Evolutionary conservation across 495 filamentous ascomycete genomes (phyloP).

Genomic region (Usnea hakonensis): DNA sequence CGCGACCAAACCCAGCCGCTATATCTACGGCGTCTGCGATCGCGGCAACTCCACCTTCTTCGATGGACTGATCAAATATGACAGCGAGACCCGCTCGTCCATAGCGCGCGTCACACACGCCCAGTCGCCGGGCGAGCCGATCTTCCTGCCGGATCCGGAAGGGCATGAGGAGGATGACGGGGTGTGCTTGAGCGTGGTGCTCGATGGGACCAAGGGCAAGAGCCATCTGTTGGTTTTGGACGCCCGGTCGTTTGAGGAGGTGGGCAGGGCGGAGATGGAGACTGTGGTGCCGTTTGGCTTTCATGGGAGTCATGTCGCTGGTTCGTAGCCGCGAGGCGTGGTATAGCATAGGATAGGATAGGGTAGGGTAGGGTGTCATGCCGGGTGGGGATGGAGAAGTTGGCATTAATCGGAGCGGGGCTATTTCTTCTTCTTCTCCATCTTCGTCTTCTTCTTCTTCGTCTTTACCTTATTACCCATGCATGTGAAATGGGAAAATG

Average conservation of each 20-base stretch:
- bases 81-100: slow-evolving; percentile 44
- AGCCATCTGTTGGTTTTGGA: slow-evolving; percentile 67
- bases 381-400: no score
- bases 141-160: slow-evolving; percentile 53
- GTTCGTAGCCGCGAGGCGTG: no score
- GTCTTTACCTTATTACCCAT: no score
- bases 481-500: no score
- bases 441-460: no score
- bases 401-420: no score
- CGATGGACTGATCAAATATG: slow-evolving; percentile 63
- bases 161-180: slow-evolving; percentile 53
- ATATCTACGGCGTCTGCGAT: slow-evolving; percentile 53
- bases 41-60: slow-evolving; percentile 53
- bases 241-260: slow-evolving; percentile 55
- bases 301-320: slow-evolving; percentile 45
- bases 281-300: slow-evolving; percentile 61
- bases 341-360: neutral
- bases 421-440: no score
- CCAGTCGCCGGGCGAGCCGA: slow-evolving; percentile 65
- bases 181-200: slow-evolving; percentile 60
- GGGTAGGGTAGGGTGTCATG: no score
- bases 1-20: slow-evolving; percentile 49
- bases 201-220: slow-evolving; percentile 53
- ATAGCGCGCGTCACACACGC: slow-evolving; percentile 49
- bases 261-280: slow-evolving; percentile 57